phyloP scores from a whole-genome alignment of 371 early-diverging fungal genomes.

The Mucor lusitanicus region DNA sequence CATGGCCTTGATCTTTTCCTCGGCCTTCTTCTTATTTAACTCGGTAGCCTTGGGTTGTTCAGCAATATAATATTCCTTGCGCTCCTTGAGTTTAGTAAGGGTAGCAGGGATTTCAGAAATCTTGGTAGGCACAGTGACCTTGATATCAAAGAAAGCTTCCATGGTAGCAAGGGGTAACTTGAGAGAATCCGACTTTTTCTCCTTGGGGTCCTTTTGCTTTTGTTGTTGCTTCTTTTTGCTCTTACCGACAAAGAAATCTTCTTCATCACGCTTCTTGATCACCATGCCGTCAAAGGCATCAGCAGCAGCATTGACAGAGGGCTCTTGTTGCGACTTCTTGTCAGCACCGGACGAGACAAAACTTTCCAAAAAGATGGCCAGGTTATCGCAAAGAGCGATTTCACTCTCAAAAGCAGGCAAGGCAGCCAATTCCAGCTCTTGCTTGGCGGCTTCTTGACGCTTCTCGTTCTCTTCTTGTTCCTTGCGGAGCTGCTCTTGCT shows the following conservation, averaged over 20 bases:
- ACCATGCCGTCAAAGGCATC: conserved; percentile 64
- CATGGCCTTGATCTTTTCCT: conserved; percentile 79
- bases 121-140: conserved; percentile 80
- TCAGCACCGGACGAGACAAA: conserved; percentile 26
- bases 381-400: conserved; percentile 78
- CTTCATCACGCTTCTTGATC: conserved; percentile 78
- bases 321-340: conserved; percentile 29
- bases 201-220: conserved; percentile 51
- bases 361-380: conserved; percentile 72
- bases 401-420: conserved; percentile 88
- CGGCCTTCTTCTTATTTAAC: conserved; percentile 86
- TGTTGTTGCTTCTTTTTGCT: conserved; percentile 44
- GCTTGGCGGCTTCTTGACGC: conserved; percentile 61
- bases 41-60: conserved; percentile 80
- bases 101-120: conserved; percentile 70
- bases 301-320: conserved; percentile 21
- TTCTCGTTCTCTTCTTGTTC: conserved; percentile 70
- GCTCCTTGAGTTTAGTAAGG: conserved; percentile 71
- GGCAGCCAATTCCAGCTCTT: conserved; percentile 85
- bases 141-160: conserved; percentile 80
- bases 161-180: conserved; percentile 83
- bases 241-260: conserved; percentile 65
- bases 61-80: conserved; percentile 69
- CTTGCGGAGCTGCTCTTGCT: conserved; percentile 66
- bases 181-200: conserved; percentile 68